Base-by-base conservation (phyloP, 148 eudicot species). In the Rhododendron mucronatum region DNA sequence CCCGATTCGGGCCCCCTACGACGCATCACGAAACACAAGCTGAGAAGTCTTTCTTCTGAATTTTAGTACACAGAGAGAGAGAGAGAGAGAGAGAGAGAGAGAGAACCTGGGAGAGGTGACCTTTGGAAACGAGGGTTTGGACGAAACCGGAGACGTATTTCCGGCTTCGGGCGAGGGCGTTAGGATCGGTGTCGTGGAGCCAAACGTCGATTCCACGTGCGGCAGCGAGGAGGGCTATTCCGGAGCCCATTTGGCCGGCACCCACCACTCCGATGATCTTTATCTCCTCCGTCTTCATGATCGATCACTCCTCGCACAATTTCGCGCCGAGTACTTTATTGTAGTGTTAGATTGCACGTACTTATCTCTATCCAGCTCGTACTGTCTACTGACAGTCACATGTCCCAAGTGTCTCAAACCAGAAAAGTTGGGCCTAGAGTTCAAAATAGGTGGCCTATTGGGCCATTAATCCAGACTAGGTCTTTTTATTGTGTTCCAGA, bases 181-280 rank as follows among this genome's bases (percentile, higher is more conserved):
- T 82, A 9, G 93, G 79, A 81, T 94, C 96, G 47, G 93, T 65
- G 83, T 96, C 99, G 71, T 90, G 90, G n/a, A 96, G 95, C 83
- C 82, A 91, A 0, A 96, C 97, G 7, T 94, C 85, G 61, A 90
- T 44, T 12, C 97, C 97, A 47, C 92, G 84, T 3, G 91, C 88
- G 71, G 94, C 98, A 35, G 92, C 95, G 85, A 95, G 89, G n/a
- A 95, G 94, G 73, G 98, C 99, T 7, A 95, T 96, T 23, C 99
- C 99, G 84, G 97, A 87, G 28, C 99, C 99, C 99, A 95, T 96
- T 83, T 96, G 99, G 35, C 99, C 99, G 82, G 91, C 93, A 11
- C 99, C 99, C 37, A 96, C 90, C 78, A 96, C 99, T 50, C 97
- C 99, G 9, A 96, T 85, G n/a, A 75, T 57, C 86, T 88, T 91